phyloP scores from a whole-genome alignment of 2,329 filamentous ascomycete genomes.

The Elsinoe arachidis region DNA sequence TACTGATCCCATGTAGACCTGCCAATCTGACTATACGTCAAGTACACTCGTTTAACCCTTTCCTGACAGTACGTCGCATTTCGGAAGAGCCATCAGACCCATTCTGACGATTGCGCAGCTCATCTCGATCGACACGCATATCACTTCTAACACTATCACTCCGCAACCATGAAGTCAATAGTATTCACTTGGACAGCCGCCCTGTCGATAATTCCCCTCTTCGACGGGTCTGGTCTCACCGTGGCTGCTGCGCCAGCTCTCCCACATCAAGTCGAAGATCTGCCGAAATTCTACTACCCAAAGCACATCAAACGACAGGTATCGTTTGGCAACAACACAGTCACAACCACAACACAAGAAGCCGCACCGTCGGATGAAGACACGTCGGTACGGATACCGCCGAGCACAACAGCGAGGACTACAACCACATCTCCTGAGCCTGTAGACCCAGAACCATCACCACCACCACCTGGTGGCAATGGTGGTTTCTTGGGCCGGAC shows the following conservation, averaged over 20 bases:
- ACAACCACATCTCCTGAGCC: neutral
- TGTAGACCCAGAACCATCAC: neutral
- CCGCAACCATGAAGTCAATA: slow-evolving; percentile 10
- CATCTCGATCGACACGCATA: neutral
- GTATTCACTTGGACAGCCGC: slow-evolving; percentile 10
- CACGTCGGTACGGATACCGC: neutral
- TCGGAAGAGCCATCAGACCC: too few relatives aligned
- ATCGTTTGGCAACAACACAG: slow-evolving; percentile 7
- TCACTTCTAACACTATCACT: neutral
- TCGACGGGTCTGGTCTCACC: neutral
- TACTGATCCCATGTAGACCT: neutral
- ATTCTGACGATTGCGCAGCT: neutral
- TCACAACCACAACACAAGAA: neutral
- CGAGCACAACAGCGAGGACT: slow-evolving; percentile 10
- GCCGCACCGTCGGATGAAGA: neutral
- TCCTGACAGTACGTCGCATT: slow-evolving; percentile 5
- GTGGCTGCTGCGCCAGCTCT: slow-evolving; percentile 8
- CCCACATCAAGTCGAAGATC: slow-evolving; percentile 2
- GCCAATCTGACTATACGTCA: slow-evolving; percentile 12
- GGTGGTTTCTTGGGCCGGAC: slow-evolving; percentile 3
- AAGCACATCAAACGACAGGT: slow-evolving; percentile 13
- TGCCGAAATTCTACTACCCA: slow-evolving; percentile 9
- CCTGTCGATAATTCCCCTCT: slow-evolving; percentile 11
- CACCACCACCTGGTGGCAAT: slow-evolving; percentile 1
- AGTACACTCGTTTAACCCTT: slow-evolving; percentile 12